Percentiles rank a stretch among this genome's conserved stretches.
These are phyloP conservation scores for Claviceps maximensis DNA, from an alignment of 2,329 filamentous ascomycete species.

Conservation along the genomic window DNA sequence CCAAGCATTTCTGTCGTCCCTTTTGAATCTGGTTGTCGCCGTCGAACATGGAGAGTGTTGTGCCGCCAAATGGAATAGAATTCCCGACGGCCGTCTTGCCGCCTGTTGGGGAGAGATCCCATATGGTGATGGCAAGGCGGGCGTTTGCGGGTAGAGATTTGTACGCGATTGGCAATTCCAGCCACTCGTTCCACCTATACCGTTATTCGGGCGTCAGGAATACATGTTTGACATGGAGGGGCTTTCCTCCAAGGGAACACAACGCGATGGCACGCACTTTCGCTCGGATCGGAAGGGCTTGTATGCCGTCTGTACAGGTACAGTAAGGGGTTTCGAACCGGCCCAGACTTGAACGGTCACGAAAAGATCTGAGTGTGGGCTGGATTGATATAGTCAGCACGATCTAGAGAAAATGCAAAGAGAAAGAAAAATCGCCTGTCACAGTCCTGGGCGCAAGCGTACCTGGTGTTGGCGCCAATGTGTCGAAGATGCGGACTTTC, in stretches of 20 bases:
- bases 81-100: constrained; percentile 58
- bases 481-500: constrained; percentile 70
- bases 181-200: constrained; percentile 89
- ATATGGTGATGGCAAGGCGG: constrained; percentile 82
- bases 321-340: constrained; percentile 85
- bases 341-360: constrained; percentile 90
- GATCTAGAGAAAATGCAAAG: neutral
- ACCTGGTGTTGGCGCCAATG: constrained; percentile 74
- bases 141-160: constrained; percentile 69
- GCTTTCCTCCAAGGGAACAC: neutral
- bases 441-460: constrained; percentile 5
- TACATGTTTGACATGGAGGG: neutral
- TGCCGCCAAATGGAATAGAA: constrained; percentile 85
- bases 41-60: constrained; percentile 85
- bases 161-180: constrained; percentile 74
- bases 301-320: constrained; percentile 85
- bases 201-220: neutral
- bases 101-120: constrained; percentile 80
- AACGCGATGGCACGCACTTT: constrained; percentile 27
- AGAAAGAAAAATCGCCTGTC: no score
- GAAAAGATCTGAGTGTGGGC: constrained; percentile 76
- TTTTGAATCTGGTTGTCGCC: constrained; percentile 82
- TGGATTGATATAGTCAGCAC: constrained; percentile 26
- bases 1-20: constrained; percentile 77
- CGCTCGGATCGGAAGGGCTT: constrained; percentile 71